These are phyloP conservation scores for Phanerochaete carnosa DNA, from an alignment of 768 basidiomycete genomes.

Conservation along the genomic window DNA sequence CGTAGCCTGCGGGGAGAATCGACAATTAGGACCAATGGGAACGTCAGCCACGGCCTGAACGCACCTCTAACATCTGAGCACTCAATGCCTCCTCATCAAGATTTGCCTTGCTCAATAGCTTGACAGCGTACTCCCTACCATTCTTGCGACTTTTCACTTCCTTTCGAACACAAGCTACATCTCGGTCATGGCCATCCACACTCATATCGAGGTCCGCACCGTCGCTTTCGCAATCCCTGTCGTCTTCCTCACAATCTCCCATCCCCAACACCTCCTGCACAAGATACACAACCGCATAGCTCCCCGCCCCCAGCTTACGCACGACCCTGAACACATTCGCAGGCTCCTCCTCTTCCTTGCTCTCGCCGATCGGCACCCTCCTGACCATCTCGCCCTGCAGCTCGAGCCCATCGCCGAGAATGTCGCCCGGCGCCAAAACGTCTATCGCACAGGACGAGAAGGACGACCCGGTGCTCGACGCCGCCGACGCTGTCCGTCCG, in stretches of 20 bases:
- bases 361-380: slow-evolving; percentile 46
- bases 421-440: slow-evolving; percentile 69
- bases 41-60: slow-evolving; percentile 16
- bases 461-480: slow-evolving; percentile 18
- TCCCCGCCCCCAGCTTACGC: slow-evolving; percentile 80
- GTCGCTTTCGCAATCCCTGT: slow-evolving; percentile 49
- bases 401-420: slow-evolving; percentile 62
- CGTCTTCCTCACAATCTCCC: slow-evolving; percentile 31
- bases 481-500: neutral
- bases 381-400: slow-evolving; percentile 68
- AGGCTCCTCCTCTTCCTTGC: slow-evolving; percentile 31
- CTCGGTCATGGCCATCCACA: slow-evolving; percentile 30
- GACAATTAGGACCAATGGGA: slow-evolving; percentile 2
- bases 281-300: slow-evolving; percentile 92
- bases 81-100: slow-evolving; percentile 83
- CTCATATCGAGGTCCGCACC: slow-evolving; percentile 28
- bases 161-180: slow-evolving; percentile 28
- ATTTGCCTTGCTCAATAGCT: slow-evolving; percentile 93
- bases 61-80: slow-evolving; percentile 88
- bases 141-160: slow-evolving; percentile 35
- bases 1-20: slow-evolving; percentile 54
- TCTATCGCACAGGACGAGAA: slow-evolving; percentile 48
- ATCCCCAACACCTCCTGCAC: slow-evolving; percentile 66
- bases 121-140: slow-evolving; percentile 89
- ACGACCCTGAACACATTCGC: slow-evolving; percentile 81